These are phyloP conservation scores for Vaucheria bursata DNA, from an alignment of 352 stramenopile genomes.

Conservation along the genomic window DNA sequence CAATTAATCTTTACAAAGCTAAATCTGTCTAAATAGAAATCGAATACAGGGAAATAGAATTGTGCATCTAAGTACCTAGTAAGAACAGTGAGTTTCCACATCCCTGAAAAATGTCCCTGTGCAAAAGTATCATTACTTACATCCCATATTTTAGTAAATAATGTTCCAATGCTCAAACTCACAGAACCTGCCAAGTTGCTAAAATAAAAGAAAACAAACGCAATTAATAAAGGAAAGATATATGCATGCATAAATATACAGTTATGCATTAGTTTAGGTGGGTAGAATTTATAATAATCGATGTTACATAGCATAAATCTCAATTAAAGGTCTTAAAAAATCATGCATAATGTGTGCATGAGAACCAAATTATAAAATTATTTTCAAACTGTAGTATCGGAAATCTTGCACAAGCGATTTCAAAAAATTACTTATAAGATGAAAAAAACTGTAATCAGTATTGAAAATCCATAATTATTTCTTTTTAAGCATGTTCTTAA, in stretches of 20 bases:
- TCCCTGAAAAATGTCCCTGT: conserved; percentile 33
- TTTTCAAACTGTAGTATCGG: neutral
- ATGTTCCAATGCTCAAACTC: conserved; percentile 50
- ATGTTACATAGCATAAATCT: neutral
- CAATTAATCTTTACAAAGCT: neutral
- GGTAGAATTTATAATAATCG: neutral
- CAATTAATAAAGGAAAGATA: conserved; percentile 14
- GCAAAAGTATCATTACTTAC: conserved; percentile 36
- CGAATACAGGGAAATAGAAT: neutral
- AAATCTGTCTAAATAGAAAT: neutral
- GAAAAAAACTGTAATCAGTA: neutral
- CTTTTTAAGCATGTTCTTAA: neutral
- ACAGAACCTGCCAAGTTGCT: conserved; percentile 51
- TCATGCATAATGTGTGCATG: neutral
- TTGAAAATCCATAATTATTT: neutral
- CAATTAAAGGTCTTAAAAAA: neutral
- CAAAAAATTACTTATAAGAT: neutral
- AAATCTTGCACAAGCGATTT: neutral
- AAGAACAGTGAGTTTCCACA: conserved; percentile 36
- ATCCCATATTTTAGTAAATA: conserved; percentile 46
- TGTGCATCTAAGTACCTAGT: conserved; percentile 3
- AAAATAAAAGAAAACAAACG: conserved; percentile 13
- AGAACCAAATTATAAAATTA: neutral
- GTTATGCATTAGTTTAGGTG: neutral
- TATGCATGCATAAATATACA: conserved; percentile 4